Percentiles rank a stretch among this genome's conserved stretches.
These are phyloP conservation scores for Sordaria brevicollis DNA, from an alignment of 495 filamentous ascomycete genomes.

Conservation along the genomic window DNA sequence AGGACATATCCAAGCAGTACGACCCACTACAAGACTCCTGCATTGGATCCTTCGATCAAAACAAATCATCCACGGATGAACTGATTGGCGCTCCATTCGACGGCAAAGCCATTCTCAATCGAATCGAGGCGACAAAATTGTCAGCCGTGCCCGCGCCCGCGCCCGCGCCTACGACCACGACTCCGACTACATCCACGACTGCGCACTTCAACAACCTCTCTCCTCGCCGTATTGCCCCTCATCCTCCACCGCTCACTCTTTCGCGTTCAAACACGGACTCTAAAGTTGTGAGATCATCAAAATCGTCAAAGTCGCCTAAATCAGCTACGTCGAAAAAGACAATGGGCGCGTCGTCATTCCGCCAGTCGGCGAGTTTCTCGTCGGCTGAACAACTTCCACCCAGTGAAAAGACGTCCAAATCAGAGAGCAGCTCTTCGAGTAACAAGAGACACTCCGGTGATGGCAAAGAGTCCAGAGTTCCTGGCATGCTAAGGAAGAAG, in stretches of 20 bases:
- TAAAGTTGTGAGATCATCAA: conserved; percentile 34
- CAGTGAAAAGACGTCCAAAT: conserved; percentile 41
- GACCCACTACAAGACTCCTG: conserved; percentile 1
- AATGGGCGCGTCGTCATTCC: conserved; percentile 39
- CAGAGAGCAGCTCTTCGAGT: conserved; percentile 49
- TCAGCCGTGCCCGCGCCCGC: conserved; percentile 22
- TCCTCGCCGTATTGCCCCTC: conserved; percentile 28
- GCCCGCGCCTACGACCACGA: background rate
- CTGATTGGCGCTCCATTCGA: conserved; percentile 61
- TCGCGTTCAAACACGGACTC: conserved; percentile 51
- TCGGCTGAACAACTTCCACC: conserved; percentile 38
- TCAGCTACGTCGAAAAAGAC: background rate
- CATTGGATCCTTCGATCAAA: background rate
- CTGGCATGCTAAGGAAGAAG: conserved; percentile 67
- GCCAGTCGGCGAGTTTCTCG: conserved; percentile 76
- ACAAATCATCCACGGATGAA: conserved; percentile 43
- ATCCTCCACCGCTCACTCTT: conserved; percentile 40
- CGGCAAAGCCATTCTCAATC: conserved; percentile 56
- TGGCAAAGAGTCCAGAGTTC: conserved; percentile 45
- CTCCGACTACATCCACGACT: background rate
- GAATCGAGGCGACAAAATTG: conserved; percentile 50
- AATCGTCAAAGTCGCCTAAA: background rate
- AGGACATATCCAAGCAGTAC: background rate
- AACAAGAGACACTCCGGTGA: conserved; percentile 85
- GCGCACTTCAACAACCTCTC: conserved; percentile 12